Conservation (phyloP, 2,329 filamentous ascomycete species). For the Pseudopyrenochaeta lycopersici region DNA sequence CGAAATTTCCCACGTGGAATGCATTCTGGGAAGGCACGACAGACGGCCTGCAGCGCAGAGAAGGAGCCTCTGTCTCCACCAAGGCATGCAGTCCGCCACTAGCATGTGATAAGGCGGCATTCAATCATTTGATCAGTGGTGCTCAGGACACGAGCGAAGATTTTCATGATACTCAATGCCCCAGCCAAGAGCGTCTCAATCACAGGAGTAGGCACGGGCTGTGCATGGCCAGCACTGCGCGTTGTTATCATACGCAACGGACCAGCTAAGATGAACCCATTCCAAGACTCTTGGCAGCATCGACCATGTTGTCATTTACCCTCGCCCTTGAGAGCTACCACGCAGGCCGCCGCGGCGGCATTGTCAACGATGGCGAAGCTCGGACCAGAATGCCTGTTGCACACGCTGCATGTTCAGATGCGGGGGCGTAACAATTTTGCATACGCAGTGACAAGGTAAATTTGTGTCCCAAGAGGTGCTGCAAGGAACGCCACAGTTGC, state of each 20-base stretch:
- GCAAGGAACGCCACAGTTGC: slow-evolving; percentile 36
- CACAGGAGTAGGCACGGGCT: no score
- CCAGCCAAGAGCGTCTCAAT: no score
- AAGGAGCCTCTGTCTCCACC: slow-evolving; percentile 13
- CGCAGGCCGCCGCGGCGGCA: slow-evolving; percentile 19
- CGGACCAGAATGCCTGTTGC: slow-evolving; percentile 17
- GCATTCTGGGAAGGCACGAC: slow-evolving; percentile 33
- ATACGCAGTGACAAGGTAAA: slow-evolving; percentile 17
- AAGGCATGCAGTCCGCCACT: slow-evolving; percentile 9
- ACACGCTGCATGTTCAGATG: slow-evolving; percentile 32
- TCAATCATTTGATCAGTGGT: background rate
- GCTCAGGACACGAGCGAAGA: background rate
- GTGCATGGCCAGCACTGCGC: background rate
- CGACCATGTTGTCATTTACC: slow-evolving; percentile 17
- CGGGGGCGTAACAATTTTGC: slow-evolving; percentile 24
- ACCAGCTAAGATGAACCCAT: slow-evolving; percentile 15
- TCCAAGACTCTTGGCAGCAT: slow-evolving; percentile 30
- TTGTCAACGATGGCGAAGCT: slow-evolving; percentile 12
- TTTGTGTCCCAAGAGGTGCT: slow-evolving; percentile 24
- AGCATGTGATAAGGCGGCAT: background rate
- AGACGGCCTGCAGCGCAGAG: slow-evolving; percentile 24
- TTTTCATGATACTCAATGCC: background rate
- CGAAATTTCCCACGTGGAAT: slow-evolving; percentile 39
- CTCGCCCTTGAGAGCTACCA: slow-evolving; percentile 16
- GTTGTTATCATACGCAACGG: slow-evolving; percentile 8